Evolutionary conservation across 768 basidiomycete species (phyloP).

Genomic region (Wakefieldia striispora): DNA sequence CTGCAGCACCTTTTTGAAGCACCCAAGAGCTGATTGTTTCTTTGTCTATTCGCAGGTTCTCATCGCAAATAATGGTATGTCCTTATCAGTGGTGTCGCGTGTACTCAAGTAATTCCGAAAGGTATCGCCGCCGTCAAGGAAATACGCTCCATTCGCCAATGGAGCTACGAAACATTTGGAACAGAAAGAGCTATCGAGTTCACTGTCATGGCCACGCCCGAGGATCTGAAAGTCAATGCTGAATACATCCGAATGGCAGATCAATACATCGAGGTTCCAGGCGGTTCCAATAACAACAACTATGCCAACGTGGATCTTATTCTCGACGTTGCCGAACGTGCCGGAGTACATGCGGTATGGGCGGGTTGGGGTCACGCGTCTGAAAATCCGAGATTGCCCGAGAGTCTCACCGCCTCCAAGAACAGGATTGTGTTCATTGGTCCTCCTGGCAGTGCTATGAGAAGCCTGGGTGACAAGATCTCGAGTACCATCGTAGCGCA

Average conservation of each 20-base stretch:
- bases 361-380: constrained; percentile 99
- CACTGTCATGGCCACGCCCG: constrained; percentile 99
- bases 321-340: constrained; percentile 94
- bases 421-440: constrained; percentile 99
- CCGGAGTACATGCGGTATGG: constrained; percentile 99
- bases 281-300: constrained; percentile 98
- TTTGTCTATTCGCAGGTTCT: constrained; percentile 61
- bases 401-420: constrained; percentile 86
- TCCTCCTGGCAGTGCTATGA: constrained; percentile 98
- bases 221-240: constrained; percentile 97
- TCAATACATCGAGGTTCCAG: constrained; percentile 97
- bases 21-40: constrained; percentile 6
- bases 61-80: constrained; percentile 93
- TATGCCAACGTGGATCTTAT: constrained; percentile 99
- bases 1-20: background rate
- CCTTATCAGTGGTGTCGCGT: constrained; percentile 5
- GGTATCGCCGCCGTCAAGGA: constrained; percentile 99
- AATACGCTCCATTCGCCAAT: constrained; percentile 97
- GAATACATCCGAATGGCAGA: constrained; percentile 99
- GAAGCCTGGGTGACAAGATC: constrained; percentile 98
- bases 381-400: constrained; percentile 95
- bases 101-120: constrained; percentile 34
- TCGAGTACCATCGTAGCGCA: constrained; percentile 99
- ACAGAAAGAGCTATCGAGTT: constrained; percentile 95
- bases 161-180: constrained; percentile 99